phyloP scores from a whole-genome alignment of 2,329 filamentous ascomycete genomes.

The Calonectria multiphialidica region DNA sequence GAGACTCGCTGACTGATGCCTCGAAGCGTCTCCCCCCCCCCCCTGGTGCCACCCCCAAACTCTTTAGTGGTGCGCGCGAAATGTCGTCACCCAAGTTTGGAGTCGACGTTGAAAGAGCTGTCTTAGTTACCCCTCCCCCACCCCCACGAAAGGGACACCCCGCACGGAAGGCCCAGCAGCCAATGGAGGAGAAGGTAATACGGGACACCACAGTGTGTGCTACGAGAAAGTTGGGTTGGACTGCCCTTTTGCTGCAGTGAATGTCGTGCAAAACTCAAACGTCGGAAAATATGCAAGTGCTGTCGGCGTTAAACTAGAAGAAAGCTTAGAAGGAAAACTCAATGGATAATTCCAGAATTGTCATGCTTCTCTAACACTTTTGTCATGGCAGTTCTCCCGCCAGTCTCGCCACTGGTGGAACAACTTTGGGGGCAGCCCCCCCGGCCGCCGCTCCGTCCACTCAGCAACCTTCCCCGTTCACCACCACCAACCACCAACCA shows the following conservation, averaged over 20 bases:
- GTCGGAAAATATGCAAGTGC: neutral
- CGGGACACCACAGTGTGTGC: conserved; percentile 13
- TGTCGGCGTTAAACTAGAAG: neutral
- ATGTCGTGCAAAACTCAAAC: neutral
- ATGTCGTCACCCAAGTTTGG: neutral
- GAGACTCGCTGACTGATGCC: neutral
- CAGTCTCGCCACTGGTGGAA: conserved; percentile 33
- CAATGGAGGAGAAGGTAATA: conserved; percentile 12
- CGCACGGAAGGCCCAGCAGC: neutral
- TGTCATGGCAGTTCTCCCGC: neutral
- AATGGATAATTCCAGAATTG: neutral
- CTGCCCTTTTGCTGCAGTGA: too few species aligned
- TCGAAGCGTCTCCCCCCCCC: neutral
- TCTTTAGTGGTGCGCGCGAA: neutral
- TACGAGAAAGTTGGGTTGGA: neutral
- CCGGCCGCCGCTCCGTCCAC: conserved; percentile 26
- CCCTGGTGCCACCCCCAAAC: conserved; percentile 2
- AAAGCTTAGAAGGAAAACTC: too few species aligned
- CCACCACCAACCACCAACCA: conserved; percentile 25
- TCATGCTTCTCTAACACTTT: neutral
- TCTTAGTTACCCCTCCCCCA: conserved; percentile 26
- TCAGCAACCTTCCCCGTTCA: neutral
- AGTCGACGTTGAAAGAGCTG: neutral
- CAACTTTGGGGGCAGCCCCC: conserved; percentile 39
- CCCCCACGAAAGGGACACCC: conserved; percentile 18